These are phyloP conservation scores for Lentinula sp. DNA, from an alignment of 768 basidiomycete genomes.

Conservation along the genomic window DNA sequence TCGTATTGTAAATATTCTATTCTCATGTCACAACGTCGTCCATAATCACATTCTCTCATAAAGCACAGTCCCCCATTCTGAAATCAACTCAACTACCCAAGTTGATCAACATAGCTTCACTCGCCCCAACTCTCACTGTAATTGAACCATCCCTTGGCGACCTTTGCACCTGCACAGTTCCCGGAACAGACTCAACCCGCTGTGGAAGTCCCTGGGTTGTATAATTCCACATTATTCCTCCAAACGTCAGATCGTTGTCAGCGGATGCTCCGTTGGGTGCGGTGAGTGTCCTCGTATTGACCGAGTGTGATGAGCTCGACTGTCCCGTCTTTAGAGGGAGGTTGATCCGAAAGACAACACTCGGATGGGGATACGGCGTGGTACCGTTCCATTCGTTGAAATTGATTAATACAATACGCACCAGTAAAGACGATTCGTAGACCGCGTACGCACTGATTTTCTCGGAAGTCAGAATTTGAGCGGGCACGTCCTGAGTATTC, in stretches of 20 bases:
- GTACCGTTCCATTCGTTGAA: slow-evolving; percentile 2
- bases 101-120: not conserved
- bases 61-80: too few species aligned
- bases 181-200: not conserved
- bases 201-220: not conserved
- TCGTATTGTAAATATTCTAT: not conserved
- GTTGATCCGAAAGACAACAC: not conserved
- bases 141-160: not conserved
- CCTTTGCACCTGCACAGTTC: not conserved
- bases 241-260: not conserved
- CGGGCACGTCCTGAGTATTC: not conserved
- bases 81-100: not conserved
- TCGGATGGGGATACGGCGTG: not conserved
- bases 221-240: slow-evolving; percentile 4
- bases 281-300: not conserved
- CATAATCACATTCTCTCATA: too few species aligned
- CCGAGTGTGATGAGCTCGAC: not conserved
- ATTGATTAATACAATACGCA: not conserved
- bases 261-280: not conserved
- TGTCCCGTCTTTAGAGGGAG: not conserved
- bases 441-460: slow-evolving; percentile 1
- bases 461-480: not conserved
- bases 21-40: not conserved
- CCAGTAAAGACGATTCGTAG: slow-evolving; percentile 1
- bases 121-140: not conserved